phyloP scores from a whole-genome alignment of 192 early-diverging fungal species.

The Lobosporangium transversale region DNA sequence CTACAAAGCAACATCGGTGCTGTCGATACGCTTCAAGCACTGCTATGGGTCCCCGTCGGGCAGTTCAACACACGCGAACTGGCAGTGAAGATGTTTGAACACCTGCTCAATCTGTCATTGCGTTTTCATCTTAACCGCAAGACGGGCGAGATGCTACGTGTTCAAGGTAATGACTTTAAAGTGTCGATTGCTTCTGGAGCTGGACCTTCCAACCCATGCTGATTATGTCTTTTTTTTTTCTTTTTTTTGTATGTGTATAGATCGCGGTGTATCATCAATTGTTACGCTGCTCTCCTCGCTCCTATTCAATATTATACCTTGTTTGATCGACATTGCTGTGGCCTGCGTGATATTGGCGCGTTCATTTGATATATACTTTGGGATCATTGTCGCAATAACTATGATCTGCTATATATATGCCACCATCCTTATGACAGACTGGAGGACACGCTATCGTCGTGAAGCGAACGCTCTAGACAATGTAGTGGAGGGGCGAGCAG shows the following conservation, averaged over 20 bases:
- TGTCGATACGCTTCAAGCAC: conserved; percentile 77
- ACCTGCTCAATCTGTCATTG: conserved; percentile 86
- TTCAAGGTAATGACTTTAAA: conserved; percentile 77
- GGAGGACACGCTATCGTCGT: conserved; percentile 80
- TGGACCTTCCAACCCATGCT: too few relatives aligned
- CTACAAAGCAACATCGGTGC: conserved; percentile 67
- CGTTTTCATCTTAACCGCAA: conserved; percentile 93
- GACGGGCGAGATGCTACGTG: conserved; percentile 94
- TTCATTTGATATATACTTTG: conserved; percentile 80
- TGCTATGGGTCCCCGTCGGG: conserved; percentile 89
- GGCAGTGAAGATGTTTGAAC: conserved; percentile 88
- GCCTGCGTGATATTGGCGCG: conserved; percentile 76
- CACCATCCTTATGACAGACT: conserved; percentile 87
- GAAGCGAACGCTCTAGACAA: conserved; percentile 81
- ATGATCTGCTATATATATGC: conserved; percentile 84
- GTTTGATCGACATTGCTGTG: conserved; percentile 84
- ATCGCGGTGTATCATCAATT: conserved; percentile 74
- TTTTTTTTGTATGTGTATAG: conserved; percentile 41
- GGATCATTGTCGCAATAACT: conserved; percentile 81
- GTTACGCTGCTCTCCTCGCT: conserved; percentile 81
- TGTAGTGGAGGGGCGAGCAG: conserved; percentile 76
- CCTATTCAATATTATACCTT: conserved; percentile 91
- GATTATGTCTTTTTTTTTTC: too few relatives aligned
- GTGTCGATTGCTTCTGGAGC: too few relatives aligned
- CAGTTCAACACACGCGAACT: conserved; percentile 70